Evolutionary conservation across 177 flowering plant species (phyloP).

Genomic region (Vitis hybrid): DNA sequence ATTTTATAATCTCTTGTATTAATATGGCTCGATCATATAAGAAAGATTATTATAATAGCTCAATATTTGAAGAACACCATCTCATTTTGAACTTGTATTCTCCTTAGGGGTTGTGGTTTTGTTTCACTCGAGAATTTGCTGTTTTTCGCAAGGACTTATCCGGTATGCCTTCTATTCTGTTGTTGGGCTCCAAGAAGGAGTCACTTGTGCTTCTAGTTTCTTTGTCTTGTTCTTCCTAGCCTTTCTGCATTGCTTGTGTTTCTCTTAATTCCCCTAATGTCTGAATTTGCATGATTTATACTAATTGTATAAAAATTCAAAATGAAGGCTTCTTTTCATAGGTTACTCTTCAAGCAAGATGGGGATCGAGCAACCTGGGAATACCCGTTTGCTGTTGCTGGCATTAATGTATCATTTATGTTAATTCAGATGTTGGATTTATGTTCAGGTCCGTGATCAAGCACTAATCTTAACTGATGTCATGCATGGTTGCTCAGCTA

Average conservation of each 20-base stretch:
- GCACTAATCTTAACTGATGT: background rate
- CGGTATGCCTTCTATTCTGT: constrained; percentile 48
- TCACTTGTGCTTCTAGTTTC: background rate
- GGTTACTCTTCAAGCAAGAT: constrained; percentile 74
- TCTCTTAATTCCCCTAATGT: constrained; percentile 6
- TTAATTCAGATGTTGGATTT: constrained; percentile 91
- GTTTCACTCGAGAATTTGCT: constrained; percentile 94
- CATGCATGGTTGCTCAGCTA: too few species aligned
- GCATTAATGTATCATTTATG: constrained; percentile 91
- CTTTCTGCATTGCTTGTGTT: background rate
- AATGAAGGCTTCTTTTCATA: constrained; percentile 86
- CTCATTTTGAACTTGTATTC: constrained; percentile 15
- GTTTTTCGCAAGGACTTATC: constrained; percentile 75
- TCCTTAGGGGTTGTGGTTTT: constrained; percentile 87
- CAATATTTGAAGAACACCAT: background rate
- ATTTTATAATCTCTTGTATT: too few species aligned
- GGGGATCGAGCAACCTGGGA: constrained; percentile 94
- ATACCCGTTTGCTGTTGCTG: constrained; percentile 99
- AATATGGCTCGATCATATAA: too few species aligned
- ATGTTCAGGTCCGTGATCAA: constrained; percentile 42
- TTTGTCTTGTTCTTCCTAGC: background rate
- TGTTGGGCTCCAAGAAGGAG: background rate
- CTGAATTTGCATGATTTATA: constrained; percentile 23
- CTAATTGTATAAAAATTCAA: constrained; percentile 51
- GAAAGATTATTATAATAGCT: background rate